These are phyloP conservation scores for Dipteronia sinensis DNA, from an alignment of 345 rosid species.

Conservation along the genomic window DNA sequence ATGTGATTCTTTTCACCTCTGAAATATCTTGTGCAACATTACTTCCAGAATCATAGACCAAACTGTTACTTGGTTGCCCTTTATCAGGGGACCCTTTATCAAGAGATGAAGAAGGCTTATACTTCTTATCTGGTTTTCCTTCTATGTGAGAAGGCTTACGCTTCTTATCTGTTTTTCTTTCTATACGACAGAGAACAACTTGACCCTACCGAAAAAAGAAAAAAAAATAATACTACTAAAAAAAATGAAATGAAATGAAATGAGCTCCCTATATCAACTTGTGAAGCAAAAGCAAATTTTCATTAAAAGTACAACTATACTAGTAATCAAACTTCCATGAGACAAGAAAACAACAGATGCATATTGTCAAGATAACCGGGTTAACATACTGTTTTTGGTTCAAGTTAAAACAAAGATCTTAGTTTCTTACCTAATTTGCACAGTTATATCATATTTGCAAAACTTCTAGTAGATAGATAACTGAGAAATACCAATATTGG, in stretches of 20 bases:
- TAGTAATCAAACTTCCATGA: not conserved
- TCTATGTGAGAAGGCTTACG: not conserved
- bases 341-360: not conserved
- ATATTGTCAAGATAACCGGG: not conserved
- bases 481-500: not conserved
- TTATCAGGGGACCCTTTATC: not conserved
- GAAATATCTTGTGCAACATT: not conserved
- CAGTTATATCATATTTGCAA: too few relatives aligned
- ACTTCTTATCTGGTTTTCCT: not conserved
- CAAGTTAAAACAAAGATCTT: not conserved
- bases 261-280: not conserved
- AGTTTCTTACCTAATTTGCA: not conserved
- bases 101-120: not conserved
- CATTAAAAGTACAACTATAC: not conserved
- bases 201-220: not conserved
- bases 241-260: not conserved
- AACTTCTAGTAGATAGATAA: too few relatives aligned
- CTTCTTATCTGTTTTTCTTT: not conserved
- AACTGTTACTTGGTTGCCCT: not conserved
- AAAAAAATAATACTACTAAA: not conserved
- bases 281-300: not conserved
- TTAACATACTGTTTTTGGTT: not conserved
- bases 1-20: not conserved
- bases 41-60: not conserved
- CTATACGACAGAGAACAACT: constrained; percentile 3